Percentiles rank a stretch among this genome's conserved stretches.
Conservation (phyloP, 371 early-diverging fungal species). For the Mucor velutinosus region DNA sequence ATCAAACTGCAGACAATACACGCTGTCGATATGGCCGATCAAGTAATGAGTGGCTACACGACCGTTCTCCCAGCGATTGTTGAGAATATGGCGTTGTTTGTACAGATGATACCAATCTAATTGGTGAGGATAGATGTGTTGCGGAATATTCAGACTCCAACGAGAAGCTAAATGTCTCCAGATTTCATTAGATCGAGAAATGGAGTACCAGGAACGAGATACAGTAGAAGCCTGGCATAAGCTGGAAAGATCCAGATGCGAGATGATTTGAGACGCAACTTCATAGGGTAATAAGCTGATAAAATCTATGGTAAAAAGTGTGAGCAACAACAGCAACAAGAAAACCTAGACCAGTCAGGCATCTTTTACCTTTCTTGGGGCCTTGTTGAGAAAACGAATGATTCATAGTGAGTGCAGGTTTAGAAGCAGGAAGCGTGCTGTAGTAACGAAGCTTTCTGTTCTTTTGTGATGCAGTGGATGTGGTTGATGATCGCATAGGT, state of each 20-base stretch:
- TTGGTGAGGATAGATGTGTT: neutral
- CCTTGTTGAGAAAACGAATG: neutral
- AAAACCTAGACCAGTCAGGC: neutral
- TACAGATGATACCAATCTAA: conserved; percentile 38
- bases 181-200: conserved; percentile 17
- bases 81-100: conserved; percentile 39
- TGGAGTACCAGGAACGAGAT: conserved; percentile 19
- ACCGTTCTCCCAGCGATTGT: conserved; percentile 42
- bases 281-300: conserved; percentile 23
- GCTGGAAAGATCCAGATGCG: conserved; percentile 7
- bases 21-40: conserved; percentile 88
- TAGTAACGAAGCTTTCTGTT: neutral
- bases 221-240: conserved; percentile 9
- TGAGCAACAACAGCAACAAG: neutral
- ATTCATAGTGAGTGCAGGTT: neutral
- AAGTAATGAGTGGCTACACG: conserved; percentile 46
- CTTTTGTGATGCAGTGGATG: conserved; percentile 5
- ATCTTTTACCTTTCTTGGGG: conserved; percentile 16
- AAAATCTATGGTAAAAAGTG: conserved; percentile 11
- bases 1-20: conserved; percentile 95
- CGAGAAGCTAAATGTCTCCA: conserved; percentile 15
- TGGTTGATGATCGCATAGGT: conserved; percentile 10
- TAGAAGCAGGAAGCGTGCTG: neutral
- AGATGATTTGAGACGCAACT: conserved; percentile 19
- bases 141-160: neutral